These are phyloP conservation scores for Trichophyton rubrum DNA, from an alignment of 2,329 filamentous ascomycete species.

Conservation along the genomic window DNA sequence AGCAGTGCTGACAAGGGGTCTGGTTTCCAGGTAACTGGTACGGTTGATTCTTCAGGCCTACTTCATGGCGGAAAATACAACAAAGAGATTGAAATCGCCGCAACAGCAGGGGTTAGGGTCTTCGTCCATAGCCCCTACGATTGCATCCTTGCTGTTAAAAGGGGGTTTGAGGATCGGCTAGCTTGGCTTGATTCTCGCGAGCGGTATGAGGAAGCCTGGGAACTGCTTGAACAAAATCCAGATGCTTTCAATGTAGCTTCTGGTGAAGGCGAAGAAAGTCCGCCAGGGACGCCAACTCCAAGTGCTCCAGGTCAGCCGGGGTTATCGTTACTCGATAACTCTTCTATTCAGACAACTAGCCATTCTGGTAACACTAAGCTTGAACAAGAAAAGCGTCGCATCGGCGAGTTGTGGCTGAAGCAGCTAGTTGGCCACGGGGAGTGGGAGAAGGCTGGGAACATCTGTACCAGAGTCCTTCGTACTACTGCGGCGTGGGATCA, in stretches of 20 bases:
- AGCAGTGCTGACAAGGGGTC: constrained; percentile 47
- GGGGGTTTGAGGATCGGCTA: constrained; percentile 75
- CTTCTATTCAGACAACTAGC: constrained; percentile 1
- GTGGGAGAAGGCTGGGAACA: constrained; percentile 65
- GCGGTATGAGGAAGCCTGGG: constrained; percentile 76
- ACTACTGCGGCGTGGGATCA: constrained; percentile 81
- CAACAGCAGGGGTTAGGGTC: constrained; percentile 57
- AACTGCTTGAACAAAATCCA: constrained; percentile 75
- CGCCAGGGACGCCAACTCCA: constrained; percentile 22
- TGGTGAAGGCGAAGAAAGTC: constrained; percentile 25
- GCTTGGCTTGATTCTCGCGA: constrained; percentile 72
- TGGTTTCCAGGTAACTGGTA: constrained; percentile 38
- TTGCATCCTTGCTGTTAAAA: constrained; percentile 80
- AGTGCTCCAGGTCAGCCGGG: constrained; percentile 49
- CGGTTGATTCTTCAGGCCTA: constrained; percentile 43
- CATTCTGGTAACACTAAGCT: constrained; percentile 44
- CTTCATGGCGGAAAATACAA: constrained; percentile 27
- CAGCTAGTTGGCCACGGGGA: constrained; percentile 63
- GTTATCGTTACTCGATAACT: neutral
- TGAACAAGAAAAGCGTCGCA: constrained; percentile 76
- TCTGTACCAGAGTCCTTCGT: constrained; percentile 71
- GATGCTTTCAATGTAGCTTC: constrained; percentile 39
- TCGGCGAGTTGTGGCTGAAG: constrained; percentile 88
- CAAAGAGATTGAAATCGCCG: constrained; percentile 35
- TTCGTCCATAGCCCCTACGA: constrained; percentile 96